These are phyloP conservation scores for Xylaria nigripes DNA, from an alignment of 495 filamentous ascomycete genomes.

Conservation along the genomic window DNA sequence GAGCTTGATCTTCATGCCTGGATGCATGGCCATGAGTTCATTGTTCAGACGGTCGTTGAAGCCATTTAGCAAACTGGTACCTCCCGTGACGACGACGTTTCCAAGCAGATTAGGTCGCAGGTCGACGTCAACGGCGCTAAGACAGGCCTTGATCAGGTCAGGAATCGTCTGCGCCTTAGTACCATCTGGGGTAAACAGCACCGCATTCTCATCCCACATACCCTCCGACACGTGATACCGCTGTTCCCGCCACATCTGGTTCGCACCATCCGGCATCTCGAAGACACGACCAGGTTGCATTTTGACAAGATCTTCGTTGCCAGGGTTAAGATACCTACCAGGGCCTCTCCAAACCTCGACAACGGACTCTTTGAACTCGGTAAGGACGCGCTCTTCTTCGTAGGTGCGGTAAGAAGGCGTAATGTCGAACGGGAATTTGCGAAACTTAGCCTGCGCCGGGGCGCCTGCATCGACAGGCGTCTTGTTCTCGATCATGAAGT, in stretches of 20 bases:
- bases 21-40: conserved; percentile 70
- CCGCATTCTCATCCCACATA: conserved; percentile 75
- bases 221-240: conserved; percentile 78
- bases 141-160: conserved; percentile 64
- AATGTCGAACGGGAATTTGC: conserved; percentile 57
- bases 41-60: conserved; percentile 82
- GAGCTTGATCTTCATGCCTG: conserved; percentile 73
- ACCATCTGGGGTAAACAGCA: conserved; percentile 30
- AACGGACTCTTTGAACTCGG: conserved; percentile 95
- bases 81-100: conserved; percentile 92
- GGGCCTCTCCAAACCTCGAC: conserved; percentile 90
- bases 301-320: conserved; percentile 59
- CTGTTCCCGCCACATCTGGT: conserved; percentile 84
- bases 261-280: conserved; percentile 92
- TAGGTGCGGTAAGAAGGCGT: conserved; percentile 64
- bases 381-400: conserved; percentile 87
- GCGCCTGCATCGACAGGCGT: conserved; percentile 80
- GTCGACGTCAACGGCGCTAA: conserved; percentile 79
- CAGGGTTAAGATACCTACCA: conserved; percentile 51
- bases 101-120: conserved; percentile 70
- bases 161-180: conserved; percentile 64
- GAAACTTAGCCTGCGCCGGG: conserved; percentile 52
- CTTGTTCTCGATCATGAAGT: conserved; percentile 81
- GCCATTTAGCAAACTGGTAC: conserved; percentile 72
- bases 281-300: conserved; percentile 69